Evolutionary conservation across 225 moss, liverwort and hornwort genomes (phyloP).

Genomic region (Polytrichum formosum): DNA sequence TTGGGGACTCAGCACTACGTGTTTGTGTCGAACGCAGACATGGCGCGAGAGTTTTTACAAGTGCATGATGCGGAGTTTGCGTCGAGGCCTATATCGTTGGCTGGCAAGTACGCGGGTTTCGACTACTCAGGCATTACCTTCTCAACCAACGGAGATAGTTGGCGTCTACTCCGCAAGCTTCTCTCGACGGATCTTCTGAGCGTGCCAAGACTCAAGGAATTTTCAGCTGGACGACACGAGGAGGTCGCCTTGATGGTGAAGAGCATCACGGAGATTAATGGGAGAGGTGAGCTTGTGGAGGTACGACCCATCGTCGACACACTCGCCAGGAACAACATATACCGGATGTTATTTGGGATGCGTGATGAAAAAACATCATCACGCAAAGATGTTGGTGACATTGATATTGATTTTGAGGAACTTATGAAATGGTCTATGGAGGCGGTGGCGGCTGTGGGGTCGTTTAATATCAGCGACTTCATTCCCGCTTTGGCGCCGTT

Average conservation of each 20-base stretch:
- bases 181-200: slow-evolving; percentile 59
- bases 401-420: not conserved
- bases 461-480: slow-evolving; percentile 74
- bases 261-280: not conserved
- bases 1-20: slow-evolving; percentile 45
- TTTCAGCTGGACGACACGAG: slow-evolving; percentile 53
- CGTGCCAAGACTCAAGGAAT: slow-evolving; percentile 23
- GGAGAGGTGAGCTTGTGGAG: slow-evolving; percentile 21
- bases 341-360: slow-evolving; percentile 62
- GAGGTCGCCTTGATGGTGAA: slow-evolving; percentile 27
- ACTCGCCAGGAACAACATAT: slow-evolving; percentile 56
- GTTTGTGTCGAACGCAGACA: slow-evolving; percentile 29
- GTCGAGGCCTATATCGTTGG: slow-evolving; percentile 54
- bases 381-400: not conserved
- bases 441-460: slow-evolving; percentile 46
- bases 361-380: slow-evolving; percentile 32
- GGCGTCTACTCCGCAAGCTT: slow-evolving; percentile 52
- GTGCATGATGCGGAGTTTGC: slow-evolving; percentile 44
- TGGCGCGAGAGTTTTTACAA: slow-evolving; percentile 29
- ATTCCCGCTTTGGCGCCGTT: slow-evolving; percentile 66
- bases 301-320: slow-evolving; percentile 51
- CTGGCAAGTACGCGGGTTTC: slow-evolving; percentile 69
- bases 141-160: slow-evolving; percentile 51
- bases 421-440: not conserved
- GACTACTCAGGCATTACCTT: slow-evolving; percentile 74